Conservation (phyloP, 2,329 filamentous ascomycete species). For the Bipolaris victoriae region DNA sequence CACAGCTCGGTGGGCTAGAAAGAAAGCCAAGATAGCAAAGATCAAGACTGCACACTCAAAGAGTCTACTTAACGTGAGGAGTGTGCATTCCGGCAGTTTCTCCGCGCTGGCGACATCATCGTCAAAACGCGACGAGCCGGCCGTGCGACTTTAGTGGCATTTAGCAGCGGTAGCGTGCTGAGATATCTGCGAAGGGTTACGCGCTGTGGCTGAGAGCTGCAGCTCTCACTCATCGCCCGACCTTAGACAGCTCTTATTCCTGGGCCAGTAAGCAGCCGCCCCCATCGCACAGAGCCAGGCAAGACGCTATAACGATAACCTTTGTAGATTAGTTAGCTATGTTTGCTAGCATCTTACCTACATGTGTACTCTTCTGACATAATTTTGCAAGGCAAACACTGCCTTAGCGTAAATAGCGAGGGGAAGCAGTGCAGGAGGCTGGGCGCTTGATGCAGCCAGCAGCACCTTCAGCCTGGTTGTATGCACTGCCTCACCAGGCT, state of each 20-base stretch:
- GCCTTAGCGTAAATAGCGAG: not conserved
- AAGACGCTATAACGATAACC: constrained; percentile 1
- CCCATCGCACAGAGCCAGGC: not conserved
- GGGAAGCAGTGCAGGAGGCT: constrained; percentile 1
- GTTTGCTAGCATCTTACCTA: not conserved
- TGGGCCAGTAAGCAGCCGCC: not conserved
- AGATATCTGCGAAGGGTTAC: not conserved
- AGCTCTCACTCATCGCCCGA: not conserved
- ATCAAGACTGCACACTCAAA: not conserved
- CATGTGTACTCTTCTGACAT: not conserved
- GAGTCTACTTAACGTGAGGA: not conserved
- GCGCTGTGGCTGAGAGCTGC: constrained; percentile 3
- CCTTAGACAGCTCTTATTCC: constrained; percentile 2
- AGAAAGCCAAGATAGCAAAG: not conserved
- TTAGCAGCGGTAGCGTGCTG: not conserved
- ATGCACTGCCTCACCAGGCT: constrained; percentile 11
- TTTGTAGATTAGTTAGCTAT: not conserved
- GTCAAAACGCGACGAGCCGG: not conserved
- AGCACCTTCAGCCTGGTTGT: constrained; percentile 5
- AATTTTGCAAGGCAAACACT: not conserved
- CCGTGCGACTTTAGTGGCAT: not conserved
- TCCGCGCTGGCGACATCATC: constrained; percentile 1
- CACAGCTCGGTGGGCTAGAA: not conserved
- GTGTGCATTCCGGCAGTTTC: not conserved
- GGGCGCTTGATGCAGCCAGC: not conserved